Evolutionary conservation across 106 monocot genomes (phyloP), one percentile per base, ranked within the genome.

Genomic region (Dioscorea alata): DNA sequence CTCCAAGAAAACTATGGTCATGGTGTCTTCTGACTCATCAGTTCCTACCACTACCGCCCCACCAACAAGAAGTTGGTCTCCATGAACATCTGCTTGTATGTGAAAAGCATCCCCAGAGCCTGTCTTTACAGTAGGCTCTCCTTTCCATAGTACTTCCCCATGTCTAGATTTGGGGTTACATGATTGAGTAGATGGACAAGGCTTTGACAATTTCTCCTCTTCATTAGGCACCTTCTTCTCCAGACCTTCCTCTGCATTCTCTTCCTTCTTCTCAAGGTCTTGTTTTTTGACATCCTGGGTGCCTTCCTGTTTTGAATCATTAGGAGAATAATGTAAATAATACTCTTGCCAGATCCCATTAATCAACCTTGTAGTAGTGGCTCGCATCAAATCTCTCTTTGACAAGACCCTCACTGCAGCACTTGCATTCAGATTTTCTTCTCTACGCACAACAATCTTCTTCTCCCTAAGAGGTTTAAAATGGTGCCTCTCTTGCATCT

Each of bases 301-400:
- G 33, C 23, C 66, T 10, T 35, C 82, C 18, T 79, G 77, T 50
- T 91, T 85, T 52, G 66, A 68, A 58, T 90, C 87, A 16, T 83
- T 92, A 17, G 86, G 87, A 34, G 81, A 84, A 59, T 80, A 57
- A 69, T 72, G 89, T 4, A 83, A 74, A 62, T 97, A 97, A 33
- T 90, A 97, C 20, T 86, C 87, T 13, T 79, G 74, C 97, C 97
- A 97, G 34, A 97, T 87, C 63, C 76, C 84, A 66, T 92, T 90
- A n/a, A 97, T 89, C 63, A 97, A 69, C 73, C 48, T 80, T 64
- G 97, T 97, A 25, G 87, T 97, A 19, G 92, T 97, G 49, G 97
- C 97, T 57, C 97, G 80, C 97, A 97, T 97, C 21, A 79, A 79
- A 77, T 92, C 90, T 59, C 86, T 78, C 60, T 77, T 86, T 8